Evolutionary conservation across 1,284 basidiomycete genomes (phyloP), one percentile per base, ranked within the genome.

Genomic region (Inonotus obliquus): DNA sequence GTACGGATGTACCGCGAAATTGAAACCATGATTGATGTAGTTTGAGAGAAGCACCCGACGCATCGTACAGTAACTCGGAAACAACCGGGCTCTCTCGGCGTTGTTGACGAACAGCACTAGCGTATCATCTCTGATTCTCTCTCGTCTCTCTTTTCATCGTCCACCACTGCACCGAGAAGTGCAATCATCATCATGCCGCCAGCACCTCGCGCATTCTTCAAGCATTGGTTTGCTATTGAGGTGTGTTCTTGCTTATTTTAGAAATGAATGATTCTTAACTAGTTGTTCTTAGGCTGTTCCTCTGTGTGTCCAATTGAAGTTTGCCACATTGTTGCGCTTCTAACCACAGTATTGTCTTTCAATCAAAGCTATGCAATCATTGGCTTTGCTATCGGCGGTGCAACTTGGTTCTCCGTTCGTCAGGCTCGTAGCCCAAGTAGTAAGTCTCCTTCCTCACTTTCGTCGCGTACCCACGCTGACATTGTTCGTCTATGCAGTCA

Each of bases 201-300:
- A n/a, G 27, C 44, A 27, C 41, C 48, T 19, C 53, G 60, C 19
- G 27, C 49, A 41, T 81, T 87, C 69, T 79, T 87, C 81, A 87
- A 81, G 76, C 79, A 91, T 76, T 92, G 90, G 89, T 91, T 81
- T 70, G 89, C 89, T 76, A 78, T 92, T 68, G 89, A 92, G 87
- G 90, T 89, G 65, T 29, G 76, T 73, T 32, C 49, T 39, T 65
- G 25, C 14, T n/a, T 44, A 11, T 21, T 14, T 17, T 39, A 32
- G 10, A 9, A 27, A 23, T 19, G 35, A 19, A 27, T 21, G 32
- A 55, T 44, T 10, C n/a, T 52, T 49, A 14, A 47, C 57, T 48
- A 29, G 23, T 57, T 47, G 45, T 37, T 54, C 47, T 6, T 65
- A 91, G 90, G 89, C 89, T 60, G 82, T 89, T 69, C 90, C 90